phyloP scores from a whole-genome alignment of 805 yeast genomes.

The Candida patagonica region DNA sequence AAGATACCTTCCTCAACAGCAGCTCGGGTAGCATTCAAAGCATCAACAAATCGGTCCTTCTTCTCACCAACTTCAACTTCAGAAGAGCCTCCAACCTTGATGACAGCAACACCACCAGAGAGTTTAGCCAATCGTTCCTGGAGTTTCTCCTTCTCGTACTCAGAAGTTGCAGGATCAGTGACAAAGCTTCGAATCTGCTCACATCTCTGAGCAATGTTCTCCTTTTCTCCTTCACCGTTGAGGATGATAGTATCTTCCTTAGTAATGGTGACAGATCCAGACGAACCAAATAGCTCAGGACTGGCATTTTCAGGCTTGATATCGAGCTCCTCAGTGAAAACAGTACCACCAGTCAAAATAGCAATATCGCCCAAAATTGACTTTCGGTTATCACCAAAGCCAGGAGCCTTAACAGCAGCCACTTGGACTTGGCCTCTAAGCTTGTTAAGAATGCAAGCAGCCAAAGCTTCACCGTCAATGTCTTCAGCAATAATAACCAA shows the following conservation, averaged over 20 bases:
- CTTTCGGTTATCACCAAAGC: constrained; percentile 98
- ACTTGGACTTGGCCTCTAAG: constrained; percentile 97
- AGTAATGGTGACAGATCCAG: constrained; percentile 85
- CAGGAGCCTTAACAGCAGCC: constrained; percentile 96
- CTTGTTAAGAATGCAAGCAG: constrained; percentile 95
- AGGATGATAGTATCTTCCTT: constrained; percentile 92
- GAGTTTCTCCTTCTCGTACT: constrained; percentile 92
- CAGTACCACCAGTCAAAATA: constrained; percentile 86
- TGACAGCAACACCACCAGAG: constrained; percentile 97
- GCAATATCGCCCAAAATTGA: constrained; percentile 94
- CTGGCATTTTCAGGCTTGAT: constrained; percentile 94
- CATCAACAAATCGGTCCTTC: constrained; percentile 98
- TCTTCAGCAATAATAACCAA: constrained; percentile 90
- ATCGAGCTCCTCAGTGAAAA: constrained; percentile 82
- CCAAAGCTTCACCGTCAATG: constrained; percentile 95
- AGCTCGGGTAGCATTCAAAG: constrained; percentile 96
- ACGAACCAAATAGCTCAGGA: constrained; percentile 78
- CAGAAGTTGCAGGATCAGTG: constrained; percentile 61
- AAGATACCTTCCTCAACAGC: constrained; percentile 98
- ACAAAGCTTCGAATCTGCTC: constrained; percentile 85
- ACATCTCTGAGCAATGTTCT: constrained; percentile 71
- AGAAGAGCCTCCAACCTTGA: constrained; percentile 94
- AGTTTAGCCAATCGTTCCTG: constrained; percentile 96
- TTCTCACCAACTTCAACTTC: constrained; percentile 99
- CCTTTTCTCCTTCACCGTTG: constrained; percentile 87